Base-by-base conservation (phyloP, 2,329 filamentous ascomycete species). In the Chrysoporthe deuterocubensis region DNA sequence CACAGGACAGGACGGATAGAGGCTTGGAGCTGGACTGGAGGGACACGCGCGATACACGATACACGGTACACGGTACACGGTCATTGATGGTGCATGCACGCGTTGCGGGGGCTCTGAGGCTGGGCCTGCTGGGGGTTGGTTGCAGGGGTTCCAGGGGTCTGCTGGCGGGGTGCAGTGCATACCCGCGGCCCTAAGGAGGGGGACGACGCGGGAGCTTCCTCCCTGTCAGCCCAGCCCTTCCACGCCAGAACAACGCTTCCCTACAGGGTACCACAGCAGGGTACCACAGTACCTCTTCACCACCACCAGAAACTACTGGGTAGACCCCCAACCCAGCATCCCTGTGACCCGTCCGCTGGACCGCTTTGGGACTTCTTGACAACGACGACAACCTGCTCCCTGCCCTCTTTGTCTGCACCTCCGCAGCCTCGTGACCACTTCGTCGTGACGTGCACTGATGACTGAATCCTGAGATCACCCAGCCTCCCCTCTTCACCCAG, bases 381-480 rank as follows among this genome's bases (percentile, higher is more conserved):
- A 14, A 11, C n/a, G n/a, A n/a, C 61, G 21, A 42, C 32, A 52
- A 43, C 16, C 34, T 40, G 3, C 32, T n/a, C 52, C 18, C 9
- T 13, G 32, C 26, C 26, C 40, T 40, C 16, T n/a, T 8, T 16
- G 34, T 18, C 52, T 40, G 9, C 37, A 9, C 14, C 44, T 37
- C 43, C 26, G 44, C 11, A 26, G 14, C 61, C 60, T 50, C 26
- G 48, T 63, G 61, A 63, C 48, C 61, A 63, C 32, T 26, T 63
- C 48, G 34, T 21, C 34, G 54, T 13, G 34, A 52, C 21, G 14
- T 21, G 21, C n/a, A 32, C 61, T 63, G 61, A 54, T 63, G 61
- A 63, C 61, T 63, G n/a, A 48, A 63, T 18, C 61, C 42, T 37
- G 48, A 63, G 61, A 54, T n/a, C 42, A n/a, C n/a, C 34, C 34